Base-by-base conservation (phyloP, 768 basidiomycete species). In the Suillus americanus region DNA sequence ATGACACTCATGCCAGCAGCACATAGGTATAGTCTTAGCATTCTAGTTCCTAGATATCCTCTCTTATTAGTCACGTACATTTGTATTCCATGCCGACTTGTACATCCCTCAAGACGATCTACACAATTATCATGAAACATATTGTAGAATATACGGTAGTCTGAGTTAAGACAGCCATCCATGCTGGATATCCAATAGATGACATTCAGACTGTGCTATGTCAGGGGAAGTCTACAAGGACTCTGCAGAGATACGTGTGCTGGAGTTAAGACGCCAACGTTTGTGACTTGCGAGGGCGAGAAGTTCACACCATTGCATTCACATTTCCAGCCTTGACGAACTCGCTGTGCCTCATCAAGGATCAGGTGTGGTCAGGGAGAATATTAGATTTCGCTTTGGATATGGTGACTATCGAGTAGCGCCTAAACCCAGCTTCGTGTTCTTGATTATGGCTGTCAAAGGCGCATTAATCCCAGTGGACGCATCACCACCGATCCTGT, bases 371-470 rank as follows among this genome's bases (percentile, higher is more conserved):
- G 10, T 57, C 56, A 20, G 18, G 9, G 10, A 28, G 18, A 25
- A 28, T 12, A 25, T 38, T 20, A 6, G 3, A 10, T 38, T 56
- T 38, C 14, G 16, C 56, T 40, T 9, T 38, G 16, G 5, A 38
- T 14, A 38, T 7, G 18, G 37, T 1, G 33, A 28, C 25, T 57
- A 72, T 25, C 67, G 66, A 20, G 69, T 70, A 62, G 94, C 93
- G 18, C 95, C 95, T 62, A 97, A 77, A 0, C 95, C 95, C 14
- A 90, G 80, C 77, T 93, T 96, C 20, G 93, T 89, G 65, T 85
- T 86, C 78, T 96, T 97, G 75, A 96, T 89, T 59, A 94, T 85
- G 14, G 93, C 95, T 0, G 87, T 87, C 62, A 97, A 78, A 40
- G 95, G 95, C 6, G 77, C 86, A 30, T 89, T 88, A 62, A 97